A percentile compares a stretch with the other conserved stretches of the same genome.
These are phyloP conservation scores for Cryphonectria naterciae DNA, from an alignment of 2,329 filamentous ascomycete genomes.

Conservation along the genomic window DNA sequence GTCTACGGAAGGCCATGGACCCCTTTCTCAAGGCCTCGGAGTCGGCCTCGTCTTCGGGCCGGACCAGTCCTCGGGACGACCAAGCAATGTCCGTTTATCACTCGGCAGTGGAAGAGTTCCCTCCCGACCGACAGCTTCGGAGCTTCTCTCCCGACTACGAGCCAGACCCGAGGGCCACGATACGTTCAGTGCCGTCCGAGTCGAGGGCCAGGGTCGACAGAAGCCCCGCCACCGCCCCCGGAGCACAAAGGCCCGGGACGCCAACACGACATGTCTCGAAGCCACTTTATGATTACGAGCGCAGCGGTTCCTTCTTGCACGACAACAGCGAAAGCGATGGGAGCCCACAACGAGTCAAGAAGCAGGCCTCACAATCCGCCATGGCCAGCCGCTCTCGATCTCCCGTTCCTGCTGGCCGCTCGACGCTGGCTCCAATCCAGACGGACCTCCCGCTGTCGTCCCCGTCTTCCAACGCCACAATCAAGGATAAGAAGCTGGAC, in stretches of 20 bases:
- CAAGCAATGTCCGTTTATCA: constrained; percentile 30
- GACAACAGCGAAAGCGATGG: constrained; percentile 57
- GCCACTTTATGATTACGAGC: constrained; percentile 38
- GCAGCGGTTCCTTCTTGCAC: constrained; percentile 55
- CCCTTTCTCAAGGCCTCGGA: constrained; percentile 65
- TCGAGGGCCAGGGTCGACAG: constrained; percentile 38
- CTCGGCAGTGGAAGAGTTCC: constrained; percentile 18
- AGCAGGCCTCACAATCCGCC: constrained; percentile 6
- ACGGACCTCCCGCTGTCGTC: constrained; percentile 21
- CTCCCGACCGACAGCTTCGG: constrained; percentile 46
- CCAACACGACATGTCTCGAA: constrained; percentile 42
- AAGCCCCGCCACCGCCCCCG: constrained; percentile 26
- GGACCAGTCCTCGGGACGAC: constrained; percentile 29
- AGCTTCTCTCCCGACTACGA: constrained; percentile 79
- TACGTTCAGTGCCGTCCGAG: constrained; percentile 63
- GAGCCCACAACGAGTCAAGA: constrained; percentile 35
- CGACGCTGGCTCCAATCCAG: constrained; percentile 19
- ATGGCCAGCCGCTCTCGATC: not conserved
- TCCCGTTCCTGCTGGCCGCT: constrained; percentile 10
- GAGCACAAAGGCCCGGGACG: constrained; percentile 35
- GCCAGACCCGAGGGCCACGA: constrained; percentile 71
- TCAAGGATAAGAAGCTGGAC: constrained; percentile 27
- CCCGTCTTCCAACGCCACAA: constrained; percentile 11
- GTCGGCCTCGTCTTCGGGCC: constrained; percentile 22
- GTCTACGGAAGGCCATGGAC: constrained; percentile 83